A percentile compares a stretch with the other conserved stretches of the same genome.
Evolutionary conservation across 1,284 basidiomycete genomes (phyloP).

Genomic region (Malassezia globosa): DNA sequence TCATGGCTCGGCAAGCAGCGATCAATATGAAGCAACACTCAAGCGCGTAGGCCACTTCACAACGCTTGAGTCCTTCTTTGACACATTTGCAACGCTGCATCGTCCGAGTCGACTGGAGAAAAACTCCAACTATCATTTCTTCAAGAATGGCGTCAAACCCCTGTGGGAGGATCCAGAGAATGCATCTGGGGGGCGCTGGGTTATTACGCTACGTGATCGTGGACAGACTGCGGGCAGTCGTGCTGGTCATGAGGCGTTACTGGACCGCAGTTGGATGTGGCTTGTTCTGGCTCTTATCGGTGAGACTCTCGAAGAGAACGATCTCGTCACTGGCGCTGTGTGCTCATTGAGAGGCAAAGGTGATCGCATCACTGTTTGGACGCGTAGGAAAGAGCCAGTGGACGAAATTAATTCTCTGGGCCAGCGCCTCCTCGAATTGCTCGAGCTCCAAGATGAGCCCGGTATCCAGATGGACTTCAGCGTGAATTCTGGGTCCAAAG

Average conservation of each 20-base stretch:
- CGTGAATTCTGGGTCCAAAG: slow-evolving; percentile 16
- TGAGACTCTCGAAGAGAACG: slow-evolving; percentile 72
- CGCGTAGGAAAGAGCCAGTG: slow-evolving; percentile 66
- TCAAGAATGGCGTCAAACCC: slow-evolving; percentile 73
- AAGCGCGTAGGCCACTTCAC: slow-evolving; percentile 33
- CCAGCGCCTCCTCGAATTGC: slow-evolving; percentile 51
- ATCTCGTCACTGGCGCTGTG: slow-evolving; percentile 69
- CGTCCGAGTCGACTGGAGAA: slow-evolving; percentile 73
- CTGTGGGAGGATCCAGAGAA: slow-evolving; percentile 96
- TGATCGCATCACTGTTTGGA: slow-evolving; percentile 82
- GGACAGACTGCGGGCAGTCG: neutral
- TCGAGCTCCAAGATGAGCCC: slow-evolving; percentile 21
- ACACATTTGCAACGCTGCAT: slow-evolving; percentile 89
- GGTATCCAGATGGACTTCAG: slow-evolving; percentile 24
- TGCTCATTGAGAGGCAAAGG: slow-evolving; percentile 75
- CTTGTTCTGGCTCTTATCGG: slow-evolving; percentile 81
- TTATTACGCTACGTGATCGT: slow-evolving; percentile 64
- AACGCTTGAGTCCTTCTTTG: slow-evolving; percentile 68
- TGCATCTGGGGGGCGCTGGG: slow-evolving; percentile 83
- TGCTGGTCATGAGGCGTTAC: slow-evolving; percentile 57
- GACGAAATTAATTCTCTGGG: slow-evolving; percentile 73
- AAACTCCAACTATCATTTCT: slow-evolving; percentile 84
- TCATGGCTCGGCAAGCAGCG: slow-evolving; percentile 49
- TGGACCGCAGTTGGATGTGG: slow-evolving; percentile 82
- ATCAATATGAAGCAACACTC: slow-evolving; percentile 30